A percentile compares a stretch with the other conserved stretches of the same genome.
Evolutionary conservation across 208 protist genomes (phyloP).

Genomic region (Giardia muris): DNA sequence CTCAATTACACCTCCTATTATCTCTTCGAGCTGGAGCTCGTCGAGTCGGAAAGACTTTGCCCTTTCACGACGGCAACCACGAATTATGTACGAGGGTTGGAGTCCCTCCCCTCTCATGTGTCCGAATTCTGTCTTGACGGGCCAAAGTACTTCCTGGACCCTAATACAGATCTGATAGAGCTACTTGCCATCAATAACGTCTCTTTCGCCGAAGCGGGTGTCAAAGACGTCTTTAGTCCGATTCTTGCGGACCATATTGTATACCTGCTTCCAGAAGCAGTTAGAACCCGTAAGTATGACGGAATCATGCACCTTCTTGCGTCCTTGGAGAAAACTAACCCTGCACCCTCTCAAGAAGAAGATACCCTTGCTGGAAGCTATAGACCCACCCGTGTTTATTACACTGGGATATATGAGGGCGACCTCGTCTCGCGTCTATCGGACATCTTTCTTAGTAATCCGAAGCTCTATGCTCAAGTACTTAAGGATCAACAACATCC

Average conservation of each 20-base stretch:
- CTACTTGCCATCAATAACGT: neutral
- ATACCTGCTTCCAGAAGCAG: neutral
- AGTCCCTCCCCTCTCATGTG: neutral
- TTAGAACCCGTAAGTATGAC: neutral
- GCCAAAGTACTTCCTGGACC: slow-evolving; percentile 7
- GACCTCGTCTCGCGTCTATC: neutral
- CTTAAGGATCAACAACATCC: neutral
- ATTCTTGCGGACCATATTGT: neutral
- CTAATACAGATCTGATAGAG: neutral
- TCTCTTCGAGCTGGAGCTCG: neutral
- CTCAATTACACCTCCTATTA: neutral
- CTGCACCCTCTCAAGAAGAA: too few species aligned
- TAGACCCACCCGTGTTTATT: too few species aligned
- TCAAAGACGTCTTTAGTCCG: neutral
- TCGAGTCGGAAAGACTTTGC: neutral
- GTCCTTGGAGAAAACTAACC: too few species aligned
- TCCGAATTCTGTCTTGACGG: neutral
- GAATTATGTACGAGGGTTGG: neutral
- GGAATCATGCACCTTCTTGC: neutral
- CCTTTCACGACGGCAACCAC: neutral
- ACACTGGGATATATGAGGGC: neutral
- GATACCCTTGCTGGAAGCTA: too few species aligned
- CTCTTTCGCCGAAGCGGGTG: neutral
- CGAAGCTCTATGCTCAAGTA: neutral
- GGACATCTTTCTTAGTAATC: neutral